Evolutionary conservation across 345 rosid genomes (phyloP).

Genomic region (Aquilaria yunnanensis): DNA sequence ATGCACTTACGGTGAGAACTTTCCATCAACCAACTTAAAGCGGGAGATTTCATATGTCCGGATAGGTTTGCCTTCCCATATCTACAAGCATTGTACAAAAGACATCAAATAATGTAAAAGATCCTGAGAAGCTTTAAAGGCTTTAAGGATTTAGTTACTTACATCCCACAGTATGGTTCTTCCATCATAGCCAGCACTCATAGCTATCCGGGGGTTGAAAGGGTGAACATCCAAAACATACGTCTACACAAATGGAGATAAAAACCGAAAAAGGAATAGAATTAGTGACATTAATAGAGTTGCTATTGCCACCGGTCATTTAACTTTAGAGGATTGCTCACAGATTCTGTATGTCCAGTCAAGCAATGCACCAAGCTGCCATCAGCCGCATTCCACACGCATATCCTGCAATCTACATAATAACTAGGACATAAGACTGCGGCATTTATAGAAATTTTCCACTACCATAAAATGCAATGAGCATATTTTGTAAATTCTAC

Average conservation of each 20-base stretch:
- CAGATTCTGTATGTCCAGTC: constrained; percentile 95
- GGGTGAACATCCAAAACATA: constrained; percentile 99
- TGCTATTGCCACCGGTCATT: background rate
- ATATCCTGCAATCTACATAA: constrained; percentile 92
- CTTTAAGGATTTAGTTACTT: constrained; percentile 39
- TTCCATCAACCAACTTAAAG: constrained; percentile 98
- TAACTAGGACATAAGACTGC: background rate
- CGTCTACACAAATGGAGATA: constrained; percentile 47
- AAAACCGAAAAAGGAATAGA: background rate
- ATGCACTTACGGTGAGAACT: constrained; percentile 91
- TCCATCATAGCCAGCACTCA: constrained; percentile 99
- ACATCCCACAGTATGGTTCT: constrained; percentile 98
- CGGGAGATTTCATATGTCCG: constrained; percentile 80
- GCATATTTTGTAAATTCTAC: no score
- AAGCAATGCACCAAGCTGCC: constrained; percentile 93
- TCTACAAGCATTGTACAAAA: constrained; percentile 39
- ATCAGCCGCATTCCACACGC: constrained; percentile 99
- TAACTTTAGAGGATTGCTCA: constrained; percentile 31
- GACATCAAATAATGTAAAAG: constrained; percentile 13
- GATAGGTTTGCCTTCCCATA: constrained; percentile 98
- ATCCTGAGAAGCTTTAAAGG: constrained; percentile 10
- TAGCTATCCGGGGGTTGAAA: constrained; percentile 95
- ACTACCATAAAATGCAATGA: no score
- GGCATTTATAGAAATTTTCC: background rate
- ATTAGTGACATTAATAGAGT: constrained; percentile 5